phyloP scores from a whole-genome alignment of 106 monocot species.

The Amphibolis antarctica region DNA sequence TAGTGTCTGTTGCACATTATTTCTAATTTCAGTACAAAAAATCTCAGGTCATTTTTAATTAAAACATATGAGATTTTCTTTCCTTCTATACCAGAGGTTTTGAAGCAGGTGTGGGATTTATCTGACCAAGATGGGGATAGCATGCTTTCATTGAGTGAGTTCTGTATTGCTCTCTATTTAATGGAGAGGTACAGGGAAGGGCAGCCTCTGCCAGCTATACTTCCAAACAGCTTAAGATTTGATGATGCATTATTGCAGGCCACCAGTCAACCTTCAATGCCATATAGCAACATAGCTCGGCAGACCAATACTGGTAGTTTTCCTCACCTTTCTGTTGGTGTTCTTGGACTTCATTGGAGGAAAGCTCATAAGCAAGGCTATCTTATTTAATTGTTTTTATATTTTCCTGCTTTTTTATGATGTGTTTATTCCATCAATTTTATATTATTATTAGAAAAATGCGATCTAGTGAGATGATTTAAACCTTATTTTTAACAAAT shows the following conservation, averaged over 20 bases:
- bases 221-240: constrained; percentile 63
- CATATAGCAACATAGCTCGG: constrained; percentile 30
- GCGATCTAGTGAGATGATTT: neutral
- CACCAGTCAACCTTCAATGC: constrained; percentile 38
- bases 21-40: too few species aligned
- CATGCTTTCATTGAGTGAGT: constrained; percentile 88
- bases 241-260: constrained; percentile 53
- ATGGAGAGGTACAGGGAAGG: constrained; percentile 84
- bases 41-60: too few species aligned
- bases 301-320: constrained; percentile 48
- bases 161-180: constrained; percentile 82
- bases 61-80: neutral
- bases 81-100: constrained; percentile 40
- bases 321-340: neutral
- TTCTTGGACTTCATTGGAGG: neutral
- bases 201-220: constrained; percentile 61
- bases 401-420: neutral
- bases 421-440: neutral
- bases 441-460: neutral
- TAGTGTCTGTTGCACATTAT: too few species aligned
- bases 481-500: neutral
- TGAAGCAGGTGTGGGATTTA: constrained; percentile 99
- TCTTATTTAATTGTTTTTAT: too few species aligned
- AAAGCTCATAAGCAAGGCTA: too few species aligned
- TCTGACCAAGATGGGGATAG: constrained; percentile 98